These are phyloP conservation scores for Mariannaea sp. DNA, from an alignment of 2,329 filamentous ascomycete genomes.

Conservation along the genomic window DNA sequence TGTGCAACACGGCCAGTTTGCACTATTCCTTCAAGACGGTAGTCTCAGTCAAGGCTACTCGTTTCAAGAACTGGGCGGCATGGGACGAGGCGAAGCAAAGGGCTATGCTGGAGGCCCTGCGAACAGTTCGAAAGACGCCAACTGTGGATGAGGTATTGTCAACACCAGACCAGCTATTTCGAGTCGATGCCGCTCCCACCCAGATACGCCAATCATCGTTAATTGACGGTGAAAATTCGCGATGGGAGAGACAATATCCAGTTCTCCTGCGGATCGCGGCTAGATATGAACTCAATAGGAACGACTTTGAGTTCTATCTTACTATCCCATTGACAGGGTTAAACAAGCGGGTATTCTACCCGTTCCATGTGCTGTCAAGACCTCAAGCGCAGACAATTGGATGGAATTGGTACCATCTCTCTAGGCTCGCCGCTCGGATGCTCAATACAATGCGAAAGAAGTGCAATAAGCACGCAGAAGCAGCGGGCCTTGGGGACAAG, in stretches of 20 bases:
- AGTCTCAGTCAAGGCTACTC: neutral
- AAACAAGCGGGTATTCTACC: neutral
- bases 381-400: neutral
- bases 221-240: too few species aligned
- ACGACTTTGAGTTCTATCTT: neutral
- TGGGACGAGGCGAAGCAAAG: neutral
- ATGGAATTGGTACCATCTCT: slow-evolving; percentile 3
- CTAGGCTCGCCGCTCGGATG: neutral
- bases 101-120: neutral
- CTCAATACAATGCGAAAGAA: neutral
- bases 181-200: neutral
- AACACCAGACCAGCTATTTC: neutral
- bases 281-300: neutral
- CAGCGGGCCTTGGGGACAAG: neutral
- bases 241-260: neutral
- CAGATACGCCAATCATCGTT: neutral
- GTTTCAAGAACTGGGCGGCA: neutral
- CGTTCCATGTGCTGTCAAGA: neutral
- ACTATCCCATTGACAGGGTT: neutral
- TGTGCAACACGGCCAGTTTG: neutral
- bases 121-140: neutral
- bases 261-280: neutral
- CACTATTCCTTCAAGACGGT: neutral
- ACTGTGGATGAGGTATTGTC: neutral
- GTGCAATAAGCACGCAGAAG: slow-evolving; percentile 6